Evolutionary conservation across 306 rosid genomes (phyloP).

Genomic region (Medicago ruthenica): DNA sequence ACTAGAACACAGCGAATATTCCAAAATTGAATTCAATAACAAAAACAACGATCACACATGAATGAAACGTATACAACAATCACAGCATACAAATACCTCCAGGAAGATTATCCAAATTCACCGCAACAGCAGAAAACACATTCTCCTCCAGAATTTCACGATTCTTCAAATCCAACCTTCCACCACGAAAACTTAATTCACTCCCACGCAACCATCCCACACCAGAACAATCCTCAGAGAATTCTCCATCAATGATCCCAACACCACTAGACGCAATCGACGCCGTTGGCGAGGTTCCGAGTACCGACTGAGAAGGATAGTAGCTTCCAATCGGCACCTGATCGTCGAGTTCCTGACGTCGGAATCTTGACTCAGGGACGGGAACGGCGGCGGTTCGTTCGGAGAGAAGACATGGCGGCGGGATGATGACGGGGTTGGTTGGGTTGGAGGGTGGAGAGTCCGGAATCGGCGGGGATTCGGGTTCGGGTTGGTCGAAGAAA

Average conservation of each 20-base stretch:
- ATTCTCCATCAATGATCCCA: conserved; percentile 55
- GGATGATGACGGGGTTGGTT: conserved; percentile 66
- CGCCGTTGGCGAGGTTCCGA: conserved; percentile 54
- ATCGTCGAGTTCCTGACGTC: conserved; percentile 51
- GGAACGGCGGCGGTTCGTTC: conserved; percentile 70
- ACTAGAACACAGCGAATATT: not conserved
- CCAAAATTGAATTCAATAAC: not conserved
- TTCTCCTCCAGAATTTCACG: conserved; percentile 25
- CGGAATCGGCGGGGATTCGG: conserved; percentile 35
- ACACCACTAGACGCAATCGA: conserved; percentile 56
- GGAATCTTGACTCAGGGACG: conserved; percentile 59
- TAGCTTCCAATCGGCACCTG: conserved; percentile 60
- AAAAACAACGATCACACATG: not conserved
- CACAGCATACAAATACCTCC: conserved; percentile 49
- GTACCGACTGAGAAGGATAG: conserved; percentile 56
- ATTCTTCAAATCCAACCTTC: conserved; percentile 50
- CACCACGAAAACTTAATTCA: conserved; percentile 52
- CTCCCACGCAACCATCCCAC: conserved; percentile 50
- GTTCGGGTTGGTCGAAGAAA: conserved; percentile 55
- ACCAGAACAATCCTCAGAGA: conserved; percentile 60
- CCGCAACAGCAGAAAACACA: not conserved
- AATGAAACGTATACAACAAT: conserved; percentile 2
- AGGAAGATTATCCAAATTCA: conserved; percentile 41
- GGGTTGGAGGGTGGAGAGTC: conserved; percentile 46
- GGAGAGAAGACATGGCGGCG: conserved; percentile 64